Conservation (phyloP, 257 asterid species). For the Haberlea rhodopensis region DNA sequence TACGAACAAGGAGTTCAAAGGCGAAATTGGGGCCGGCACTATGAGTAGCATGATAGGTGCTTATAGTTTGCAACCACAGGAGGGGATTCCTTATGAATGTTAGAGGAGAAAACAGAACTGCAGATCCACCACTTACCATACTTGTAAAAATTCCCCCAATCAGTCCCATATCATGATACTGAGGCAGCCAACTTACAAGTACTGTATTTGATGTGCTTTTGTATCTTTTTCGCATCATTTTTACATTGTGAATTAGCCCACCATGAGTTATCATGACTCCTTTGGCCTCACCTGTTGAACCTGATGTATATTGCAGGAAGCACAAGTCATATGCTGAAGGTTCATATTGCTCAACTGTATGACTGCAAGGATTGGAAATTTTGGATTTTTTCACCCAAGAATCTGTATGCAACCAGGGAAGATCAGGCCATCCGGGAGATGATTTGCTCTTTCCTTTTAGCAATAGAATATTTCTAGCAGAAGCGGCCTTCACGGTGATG, state of each 20-base stretch:
- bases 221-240: conserved; percentile 53
- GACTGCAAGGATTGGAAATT: conserved; percentile 23
- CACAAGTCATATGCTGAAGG: conserved; percentile 42
- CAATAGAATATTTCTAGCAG: conserved; percentile 40
- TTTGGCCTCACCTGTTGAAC: conserved; percentile 67
- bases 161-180: conserved; percentile 78
- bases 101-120: conserved; percentile 57
- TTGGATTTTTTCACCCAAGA: conserved; percentile 50
- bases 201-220: conserved; percentile 56
- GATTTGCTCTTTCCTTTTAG: conserved; percentile 29
- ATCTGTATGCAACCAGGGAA: conserved; percentile 69
- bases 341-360: conserved; percentile 22
- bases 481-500: conserved; percentile 47
- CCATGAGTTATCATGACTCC: conserved; percentile 72
- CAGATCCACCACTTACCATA: conserved; percentile 66
- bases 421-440: conserved; percentile 46
- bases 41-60: conserved; percentile 59
- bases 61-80: conserved; percentile 52
- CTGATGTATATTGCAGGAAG: conserved; percentile 70
- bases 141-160: conserved; percentile 65
- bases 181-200: conserved; percentile 69
- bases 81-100: conserved; percentile 60
- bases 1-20: conserved; percentile 53
- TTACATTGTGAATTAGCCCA: conserved; percentile 66
- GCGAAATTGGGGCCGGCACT: conserved; percentile 73